Base-by-base conservation (phyloP, 257 asterid genomes). In the Ballota nigra region DNA sequence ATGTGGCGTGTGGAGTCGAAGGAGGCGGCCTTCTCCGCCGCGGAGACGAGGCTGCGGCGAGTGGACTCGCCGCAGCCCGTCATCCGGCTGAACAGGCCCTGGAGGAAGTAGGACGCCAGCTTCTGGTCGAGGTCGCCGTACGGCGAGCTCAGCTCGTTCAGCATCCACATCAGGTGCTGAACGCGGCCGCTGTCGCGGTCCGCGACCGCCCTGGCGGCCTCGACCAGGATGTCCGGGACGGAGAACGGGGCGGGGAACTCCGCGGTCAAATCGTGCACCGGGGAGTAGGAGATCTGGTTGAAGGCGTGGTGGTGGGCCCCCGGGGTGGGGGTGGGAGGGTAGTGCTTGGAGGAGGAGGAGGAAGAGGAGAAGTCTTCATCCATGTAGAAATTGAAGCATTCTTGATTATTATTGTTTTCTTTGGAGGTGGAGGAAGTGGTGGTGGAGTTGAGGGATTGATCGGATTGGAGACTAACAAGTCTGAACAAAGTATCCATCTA, bases 401-500 rank as follows among this genome's bases (percentile, higher is more conserved):
- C 96, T 87, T 85, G 43, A 36, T 36, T 9, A 31, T 36, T 33
- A 6, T 62, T 81, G 87, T 8, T 81, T 3, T 95, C 85, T 77
- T 84, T 76, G 0, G 96, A 87, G 86, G 88, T 93, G 87, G 87
- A 83, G 31, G 97, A 90, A 11, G 96, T 88, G 77, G 88, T 76
- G 76, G 89, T 91, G 5, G 96, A 61, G 6, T 61, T 71, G 8
- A 71, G 52, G 13, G 77, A 90, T 34, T 82, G 96, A 74, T 89
- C 93, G 16, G 96, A 84, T 79, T 91, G 96, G 68, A 81, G 95
- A 65, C 82, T 89, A 6, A 91, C 97, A 12, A 93, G 90, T 79
- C 97, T 86, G 78, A 91, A 93, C 96, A 93, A 84, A 79, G 98
- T 87, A 87, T 93, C 98, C 98, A 93, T 93, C 84, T 88, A 86